Evolutionary conservation across 2,329 filamentous ascomycete genomes (phyloP), one percentile per base, ranked within the genome.

Genomic region (Aspergillus pseudonomiae): DNA sequence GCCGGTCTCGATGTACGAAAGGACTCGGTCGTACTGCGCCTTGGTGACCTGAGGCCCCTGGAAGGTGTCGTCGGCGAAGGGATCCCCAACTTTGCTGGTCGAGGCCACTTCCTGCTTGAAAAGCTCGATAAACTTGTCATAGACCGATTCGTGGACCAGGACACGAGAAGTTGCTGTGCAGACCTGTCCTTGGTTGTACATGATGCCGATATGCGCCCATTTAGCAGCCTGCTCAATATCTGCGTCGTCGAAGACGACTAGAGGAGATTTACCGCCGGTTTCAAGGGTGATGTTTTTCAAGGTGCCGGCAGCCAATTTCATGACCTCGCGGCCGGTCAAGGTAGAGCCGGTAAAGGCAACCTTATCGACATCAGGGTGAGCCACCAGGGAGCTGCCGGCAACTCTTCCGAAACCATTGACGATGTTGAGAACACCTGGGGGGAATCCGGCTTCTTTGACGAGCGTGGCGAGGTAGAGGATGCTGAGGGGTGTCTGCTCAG

Each of bases 1-100:
- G 21, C 90, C 91, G 6, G 83, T 73, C 61, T 92, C 86, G 52
- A 94, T 87, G 74, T 90, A 94, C 0, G 83, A 83, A 32, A 93
- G 81, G 2, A 94, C 85, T 45, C 87, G 74, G 45, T 77, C 74
- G 61, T 77, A 76, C 60, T 77, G 75, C 2, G 74, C 74, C 69
- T 76, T 75, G 59, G 74, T 77, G 62, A 77, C 68, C 68, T 77
- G 75, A 19, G 75, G 75, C 10, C 75, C 75, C 63, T 77, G 75
- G 75, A 76, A 77, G 61, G 75, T 77, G 61, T 75, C 74, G 43
- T 77, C 75, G 61, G 72, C 65, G 63, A 77, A 77, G 16, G 75
- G 75, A 57, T 77, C 74, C 28, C 75, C 75, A 48, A 77, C 74
- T 68, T 77, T 77, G 70, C 73, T 76, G 50, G 74, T 76, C 14